A percentile compares a stretch with the other conserved stretches of the same genome.
Evolutionary conservation across 2,329 filamentous ascomycete genomes (phyloP).

Genomic region (Monilinia laxa): DNA sequence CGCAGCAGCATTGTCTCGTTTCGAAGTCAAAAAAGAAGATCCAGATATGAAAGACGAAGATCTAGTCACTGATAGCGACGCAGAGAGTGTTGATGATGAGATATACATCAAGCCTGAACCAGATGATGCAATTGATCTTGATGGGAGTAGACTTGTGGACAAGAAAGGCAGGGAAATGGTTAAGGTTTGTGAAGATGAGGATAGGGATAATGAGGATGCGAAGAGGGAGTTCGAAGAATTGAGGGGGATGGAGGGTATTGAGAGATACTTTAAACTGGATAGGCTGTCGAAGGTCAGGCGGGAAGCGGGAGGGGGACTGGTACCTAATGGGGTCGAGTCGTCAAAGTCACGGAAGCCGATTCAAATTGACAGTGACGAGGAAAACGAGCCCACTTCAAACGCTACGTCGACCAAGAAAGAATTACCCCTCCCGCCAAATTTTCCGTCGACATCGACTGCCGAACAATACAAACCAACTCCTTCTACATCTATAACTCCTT

Average conservation of each 20-base stretch:
- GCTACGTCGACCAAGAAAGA: neutral
- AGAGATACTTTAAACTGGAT: conserved; percentile 18
- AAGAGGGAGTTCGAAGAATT: conserved; percentile 69
- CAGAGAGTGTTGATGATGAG: conserved; percentile 50
- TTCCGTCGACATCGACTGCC: neutral
- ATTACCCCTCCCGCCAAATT: too few species aligned
- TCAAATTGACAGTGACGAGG: neutral
- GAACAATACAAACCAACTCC: neutral
- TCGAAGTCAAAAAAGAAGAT: conserved; percentile 48
- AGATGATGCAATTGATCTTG: conserved; percentile 60
- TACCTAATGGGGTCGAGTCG: neutral
- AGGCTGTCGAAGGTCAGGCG: neutral
- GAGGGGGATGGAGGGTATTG: conserved; percentile 47
- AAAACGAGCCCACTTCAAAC: neutral
- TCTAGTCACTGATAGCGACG: conserved; percentile 48
- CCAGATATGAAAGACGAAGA: conserved; percentile 41
- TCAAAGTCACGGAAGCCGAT: neutral
- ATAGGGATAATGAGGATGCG: conserved; percentile 54
- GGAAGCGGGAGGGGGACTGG: neutral
- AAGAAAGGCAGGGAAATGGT: conserved; percentile 66
- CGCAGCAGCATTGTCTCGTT: conserved; percentile 59
- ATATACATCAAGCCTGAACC: conserved; percentile 44
- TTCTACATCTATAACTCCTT: neutral
- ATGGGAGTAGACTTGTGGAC: conserved; percentile 65
- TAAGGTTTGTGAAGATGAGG: conserved; percentile 72